Evolutionary conservation across 2,329 filamentous ascomycete species (phyloP).

Genomic region (Colletotrichum tamarilloi): DNA sequence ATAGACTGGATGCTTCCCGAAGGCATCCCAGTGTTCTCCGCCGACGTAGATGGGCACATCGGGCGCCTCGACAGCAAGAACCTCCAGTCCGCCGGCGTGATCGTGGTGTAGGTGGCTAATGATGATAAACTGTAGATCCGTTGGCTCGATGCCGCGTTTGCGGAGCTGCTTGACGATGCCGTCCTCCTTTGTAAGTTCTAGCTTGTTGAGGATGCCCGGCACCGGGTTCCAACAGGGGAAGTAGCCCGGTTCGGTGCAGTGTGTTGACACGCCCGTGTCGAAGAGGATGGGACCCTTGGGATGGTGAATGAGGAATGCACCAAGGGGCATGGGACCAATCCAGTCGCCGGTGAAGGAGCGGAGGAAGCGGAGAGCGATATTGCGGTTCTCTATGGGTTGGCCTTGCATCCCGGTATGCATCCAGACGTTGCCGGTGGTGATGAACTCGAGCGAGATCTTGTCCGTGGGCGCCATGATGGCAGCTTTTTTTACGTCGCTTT

Average conservation of each 20-base stretch:
- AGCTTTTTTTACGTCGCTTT: not conserved
- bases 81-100: constrained; percentile 39
- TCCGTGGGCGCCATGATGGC: constrained; percentile 4
- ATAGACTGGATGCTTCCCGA: constrained; percentile 41
- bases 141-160: constrained; percentile 35
- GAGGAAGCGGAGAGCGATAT: constrained; percentile 37
- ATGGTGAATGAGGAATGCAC: constrained; percentile 39
- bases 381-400: constrained; percentile 37
- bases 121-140: constrained; percentile 42
- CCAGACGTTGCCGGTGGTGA: constrained; percentile 39
- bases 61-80: constrained; percentile 40
- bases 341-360: constrained; percentile 38
- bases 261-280: constrained; percentile 39
- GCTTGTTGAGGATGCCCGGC: constrained; percentile 29
- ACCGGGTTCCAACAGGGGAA: constrained; percentile 37
- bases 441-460: constrained; percentile 29
- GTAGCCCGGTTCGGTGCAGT: constrained; percentile 37
- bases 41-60: constrained; percentile 42
- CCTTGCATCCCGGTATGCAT: constrained; percentile 34
- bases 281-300: constrained; percentile 39
- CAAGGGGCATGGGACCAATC: constrained; percentile 37
- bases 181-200: constrained; percentile 32
- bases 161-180: constrained; percentile 37
- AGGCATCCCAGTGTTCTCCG: constrained; percentile 42
- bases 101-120: constrained; percentile 45